Base-by-base conservation (phyloP, 306 rosid species). In the Malus sylvestris region DNA sequence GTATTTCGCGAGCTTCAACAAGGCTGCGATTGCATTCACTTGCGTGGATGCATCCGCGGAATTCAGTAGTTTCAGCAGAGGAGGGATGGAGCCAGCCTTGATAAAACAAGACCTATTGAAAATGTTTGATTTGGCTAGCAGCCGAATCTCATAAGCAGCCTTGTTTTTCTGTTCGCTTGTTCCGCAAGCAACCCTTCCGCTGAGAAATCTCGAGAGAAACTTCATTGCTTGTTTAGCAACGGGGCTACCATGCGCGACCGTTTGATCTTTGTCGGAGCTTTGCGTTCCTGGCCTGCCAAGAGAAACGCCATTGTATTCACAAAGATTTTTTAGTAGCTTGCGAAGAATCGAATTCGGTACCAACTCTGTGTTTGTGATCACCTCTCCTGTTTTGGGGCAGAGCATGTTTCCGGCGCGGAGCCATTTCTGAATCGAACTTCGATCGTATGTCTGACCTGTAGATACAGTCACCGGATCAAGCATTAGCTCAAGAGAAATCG, bases 381-480 rank as follows among this genome's bases (percentile, higher is more conserved):
- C 88, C 82, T 91, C 88, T 73, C 98, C 96, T 67, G 98, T 94
- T 85, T 90, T 91, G 9, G 98, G 98, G 32, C 98, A 94, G 10
- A 49, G 81, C 20, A 12, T 19, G 70, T 94, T 90, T 14, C 98
- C 97, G 9, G 89, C 88, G 62, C 81, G 75, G 6, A 94, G 85
- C 98, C 98, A 94, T 88, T 85, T 90, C 8, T 85, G 66, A 81
- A 94, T 94, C 18, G 96, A 90, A 57, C 70, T 55, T 15, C 97
- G 87, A 63, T 94, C 97, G n/a, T 90, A 94, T 40, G 98, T 94
- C 60, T 94, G 98, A 5, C 98, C 98, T 1, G 98, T 94, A 8
- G 95, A 86, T 3, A 94, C 83, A 3, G 96, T 94, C 4, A 94
- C 98, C 7, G 98, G 98, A 29, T 94, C 97, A 4, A 80, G 83